These are phyloP conservation scores for Coniferiporia sulphurascens DNA, from an alignment of 1,284 basidiomycete species.

Conservation along the genomic window DNA sequence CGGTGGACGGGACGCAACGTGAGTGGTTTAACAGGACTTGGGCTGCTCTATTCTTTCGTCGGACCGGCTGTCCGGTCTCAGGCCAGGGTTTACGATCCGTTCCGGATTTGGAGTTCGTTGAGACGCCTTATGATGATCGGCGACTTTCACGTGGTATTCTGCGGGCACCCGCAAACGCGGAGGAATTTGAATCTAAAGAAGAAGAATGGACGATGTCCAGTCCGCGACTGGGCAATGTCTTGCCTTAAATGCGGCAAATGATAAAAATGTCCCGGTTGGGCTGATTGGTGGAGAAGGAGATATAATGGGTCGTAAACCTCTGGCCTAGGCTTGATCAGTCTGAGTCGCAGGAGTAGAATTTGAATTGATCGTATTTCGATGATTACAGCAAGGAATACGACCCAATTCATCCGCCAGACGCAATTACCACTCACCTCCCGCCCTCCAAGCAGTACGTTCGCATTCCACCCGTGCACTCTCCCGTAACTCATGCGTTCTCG, in stretches of 20 bases:
- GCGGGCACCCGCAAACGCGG: too few relatives aligned
- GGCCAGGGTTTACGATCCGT: background rate
- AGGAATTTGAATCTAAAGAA: too few relatives aligned
- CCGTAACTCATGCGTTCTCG: constrained; percentile 20
- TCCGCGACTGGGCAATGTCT: too few relatives aligned
- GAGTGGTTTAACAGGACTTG: constrained; percentile 21
- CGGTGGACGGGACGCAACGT: constrained; percentile 75
- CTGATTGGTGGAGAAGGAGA: too few relatives aligned
- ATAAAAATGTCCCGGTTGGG: too few relatives aligned
- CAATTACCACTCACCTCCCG: constrained; percentile 79
- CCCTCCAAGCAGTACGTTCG: constrained; percentile 64
- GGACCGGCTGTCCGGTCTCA: background rate
- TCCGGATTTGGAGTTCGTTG: background rate
- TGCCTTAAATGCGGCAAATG: too few relatives aligned
- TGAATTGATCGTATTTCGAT: constrained; percentile 9
- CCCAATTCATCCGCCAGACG: constrained; percentile 84
- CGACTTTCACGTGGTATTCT: too few relatives aligned
- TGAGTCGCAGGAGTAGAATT: too few relatives aligned
- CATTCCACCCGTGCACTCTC: too few relatives aligned
- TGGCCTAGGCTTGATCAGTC: too few relatives aligned
- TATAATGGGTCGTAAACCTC: too few relatives aligned
- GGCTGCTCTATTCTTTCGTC: background rate
- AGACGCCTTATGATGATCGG: background rate
- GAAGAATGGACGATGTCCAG: too few relatives aligned
- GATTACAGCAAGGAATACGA: constrained; percentile 65